Conservation (phyloP, 2,329 filamentous ascomycete species). For the Epichloe bromicola region DNA sequence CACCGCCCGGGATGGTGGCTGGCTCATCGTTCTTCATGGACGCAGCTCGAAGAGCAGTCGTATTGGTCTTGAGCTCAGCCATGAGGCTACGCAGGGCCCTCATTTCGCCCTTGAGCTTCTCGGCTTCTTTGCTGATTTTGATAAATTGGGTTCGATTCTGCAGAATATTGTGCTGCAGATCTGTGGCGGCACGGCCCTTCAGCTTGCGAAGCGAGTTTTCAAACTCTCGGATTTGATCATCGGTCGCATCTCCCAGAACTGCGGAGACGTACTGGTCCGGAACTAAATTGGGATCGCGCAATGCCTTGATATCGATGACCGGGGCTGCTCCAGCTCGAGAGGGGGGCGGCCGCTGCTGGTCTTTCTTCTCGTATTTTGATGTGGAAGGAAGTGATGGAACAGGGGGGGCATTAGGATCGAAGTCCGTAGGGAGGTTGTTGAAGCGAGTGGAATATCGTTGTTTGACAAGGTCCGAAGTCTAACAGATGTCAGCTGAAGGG, state of each 20-base stretch:
- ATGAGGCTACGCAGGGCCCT: conserved; percentile 78
- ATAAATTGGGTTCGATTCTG: conserved; percentile 98
- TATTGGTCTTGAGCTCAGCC: conserved; percentile 77
- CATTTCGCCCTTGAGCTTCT: conserved; percentile 96
- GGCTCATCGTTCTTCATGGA: conserved; percentile 39
- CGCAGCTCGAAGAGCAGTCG: conserved; percentile 48
- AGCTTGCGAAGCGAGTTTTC: conserved; percentile 63
- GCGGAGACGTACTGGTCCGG: conserved; percentile 67
- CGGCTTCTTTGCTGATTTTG: conserved; percentile 97
- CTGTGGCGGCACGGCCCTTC: conserved; percentile 64
- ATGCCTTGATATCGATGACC: conserved; percentile 59
- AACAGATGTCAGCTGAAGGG: conserved; percentile 13
- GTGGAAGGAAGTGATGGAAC: conserved; percentile 54
- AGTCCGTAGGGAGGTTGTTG: conserved; percentile 60
- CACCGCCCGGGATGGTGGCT: conserved; percentile 35
- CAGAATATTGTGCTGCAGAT: conserved; percentile 90
- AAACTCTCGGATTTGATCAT: conserved; percentile 74
- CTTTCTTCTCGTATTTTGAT: conserved; percentile 42
- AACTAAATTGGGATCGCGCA: conserved; percentile 67
- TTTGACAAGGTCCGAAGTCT: conserved; percentile 79
- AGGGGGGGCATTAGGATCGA: conserved; percentile 56
- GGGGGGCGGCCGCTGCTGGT: conserved; percentile 41
- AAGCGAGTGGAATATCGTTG: conserved; percentile 88
- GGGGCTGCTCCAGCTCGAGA: conserved; percentile 44
- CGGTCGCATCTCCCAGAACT: conserved; percentile 71